A percentile compares a stretch with the other conserved stretches of the same genome.
phyloP scores from a whole-genome alignment of 495 filamentous ascomycete genomes.

The Apodospora peruviana region DNA sequence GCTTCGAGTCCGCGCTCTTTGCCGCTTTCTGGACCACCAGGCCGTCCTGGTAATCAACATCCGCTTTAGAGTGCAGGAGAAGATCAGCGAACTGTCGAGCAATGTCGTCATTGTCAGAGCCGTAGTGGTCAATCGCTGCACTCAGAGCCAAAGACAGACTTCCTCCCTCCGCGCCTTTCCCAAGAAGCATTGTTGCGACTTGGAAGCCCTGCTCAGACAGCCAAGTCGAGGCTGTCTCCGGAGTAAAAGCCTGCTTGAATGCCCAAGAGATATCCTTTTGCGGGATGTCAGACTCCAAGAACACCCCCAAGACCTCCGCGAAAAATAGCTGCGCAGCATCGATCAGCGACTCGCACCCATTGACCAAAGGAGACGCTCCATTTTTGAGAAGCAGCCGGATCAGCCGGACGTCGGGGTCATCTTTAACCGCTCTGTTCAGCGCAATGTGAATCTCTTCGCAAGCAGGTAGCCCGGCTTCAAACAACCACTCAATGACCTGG shows the following conservation, averaged over 20 bases:
- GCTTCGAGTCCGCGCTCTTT: constrained; percentile 28
- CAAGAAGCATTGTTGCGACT: constrained; percentile 33
- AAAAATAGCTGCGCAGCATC: constrained; percentile 31
- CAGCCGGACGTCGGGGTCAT: constrained; percentile 37
- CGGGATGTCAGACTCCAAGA: constrained; percentile 29
- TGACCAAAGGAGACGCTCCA: constrained; percentile 35
- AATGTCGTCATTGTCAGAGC: constrained; percentile 23
- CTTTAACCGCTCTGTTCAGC: constrained; percentile 37
- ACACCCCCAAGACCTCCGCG: constrained; percentile 26
- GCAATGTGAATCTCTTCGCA: constrained; percentile 35
- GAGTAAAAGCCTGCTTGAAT: constrained; percentile 32
- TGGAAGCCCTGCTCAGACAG: constrained; percentile 30
- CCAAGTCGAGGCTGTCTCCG: constrained; percentile 27
- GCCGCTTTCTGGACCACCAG: constrained; percentile 37
- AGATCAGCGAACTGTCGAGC: constrained; percentile 30
- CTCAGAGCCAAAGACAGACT: constrained; percentile 32
- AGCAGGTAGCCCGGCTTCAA: constrained; percentile 34
- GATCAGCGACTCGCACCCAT: constrained; percentile 39
- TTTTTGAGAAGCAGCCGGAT: constrained; percentile 34
- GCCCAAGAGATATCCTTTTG: constrained; percentile 32
- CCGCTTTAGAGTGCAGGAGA: constrained; percentile 29
- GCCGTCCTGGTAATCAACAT: constrained; percentile 37
- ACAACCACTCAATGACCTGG: constrained; percentile 38
- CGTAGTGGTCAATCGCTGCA: constrained; percentile 26
- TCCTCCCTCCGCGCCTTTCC: constrained; percentile 37